Evolutionary conservation across 345 rosid genomes (phyloP), one percentile per base, ranked within the genome.

Genomic region (Nephelium lappaceum): DNA sequence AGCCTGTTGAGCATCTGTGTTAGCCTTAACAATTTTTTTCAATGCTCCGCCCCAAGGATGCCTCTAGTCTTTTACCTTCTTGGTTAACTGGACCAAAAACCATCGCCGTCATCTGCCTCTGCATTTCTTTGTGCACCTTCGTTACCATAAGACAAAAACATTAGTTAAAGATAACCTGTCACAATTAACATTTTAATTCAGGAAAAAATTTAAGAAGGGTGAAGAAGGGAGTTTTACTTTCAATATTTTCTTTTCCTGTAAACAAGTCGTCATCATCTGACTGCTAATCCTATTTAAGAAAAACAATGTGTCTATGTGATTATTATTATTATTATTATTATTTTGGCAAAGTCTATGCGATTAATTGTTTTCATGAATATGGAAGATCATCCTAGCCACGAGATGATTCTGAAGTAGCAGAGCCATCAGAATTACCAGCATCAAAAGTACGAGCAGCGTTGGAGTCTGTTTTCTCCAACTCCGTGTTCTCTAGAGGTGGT

Each of bases 1-100:
- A 81, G 92, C 93, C 92, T 92, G 88, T 73, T 84, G 27, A 51
- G 93, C 93, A 86, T 91, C 95, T 18, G 79, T 71, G 80, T 90
- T 88, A 5, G 91, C 91, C 87, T 86, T 91, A 49, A 88, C 75
- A 72, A 86, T 31, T 76, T 75, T 87, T 91, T 80, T 88, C 93
- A 84, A 90, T 78, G 84, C 71, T 84, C 74, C 88, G 84, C 39
- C 92, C 95, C 79, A 91, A 78, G 63, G 91, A 83, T 72, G 82
- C 79, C 82, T 91, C 95, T 58, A 91, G 78, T 79, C 91, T 85
- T 83, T 79, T 90, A 53, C 92, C 86, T 85, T 91, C 95, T 83
- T 84, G 88, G 74, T 80, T 88, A 75, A 91, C 81, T 11, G 93
- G 88, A 24, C 75, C 87, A 74, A 87, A 84, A 69, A 88, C 84